phyloP scores from a whole-genome alignment of 1,284 basidiomycete species.

The Naganishia liquefaciens region DNA sequence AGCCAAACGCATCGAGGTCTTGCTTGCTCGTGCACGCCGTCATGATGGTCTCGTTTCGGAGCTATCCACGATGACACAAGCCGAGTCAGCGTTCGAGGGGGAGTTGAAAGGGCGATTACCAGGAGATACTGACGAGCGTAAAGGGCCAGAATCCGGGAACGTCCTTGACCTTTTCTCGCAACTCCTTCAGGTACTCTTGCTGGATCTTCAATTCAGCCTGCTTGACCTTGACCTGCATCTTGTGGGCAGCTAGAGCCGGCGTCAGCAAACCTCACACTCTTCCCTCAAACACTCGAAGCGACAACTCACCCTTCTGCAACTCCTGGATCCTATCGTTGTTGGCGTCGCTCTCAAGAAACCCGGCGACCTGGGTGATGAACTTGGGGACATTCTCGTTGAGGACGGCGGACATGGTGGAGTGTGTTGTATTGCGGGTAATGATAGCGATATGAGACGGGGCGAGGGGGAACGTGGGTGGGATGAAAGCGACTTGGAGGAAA shows the following conservation, averaged over 20 bases:
- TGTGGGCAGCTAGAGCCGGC: background rate
- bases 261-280: background rate
- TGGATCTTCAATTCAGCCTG: constrained; percentile 13
- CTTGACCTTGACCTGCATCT: constrained; percentile 15
- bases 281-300: too few species aligned
- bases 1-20: constrained; percentile 49
- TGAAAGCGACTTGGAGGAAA: background rate
- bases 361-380: constrained; percentile 18
- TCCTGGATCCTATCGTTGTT: constrained; percentile 22
- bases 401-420: constrained; percentile 14
- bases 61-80: constrained; percentile 32
- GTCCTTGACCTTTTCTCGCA: constrained; percentile 22
- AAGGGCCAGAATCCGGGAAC: constrained; percentile 35
- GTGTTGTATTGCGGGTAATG: background rate
- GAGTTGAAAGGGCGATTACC: too few species aligned
- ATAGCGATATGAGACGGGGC: background rate
- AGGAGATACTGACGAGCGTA: constrained; percentile 10
- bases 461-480: background rate
- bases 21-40: constrained; percentile 38
- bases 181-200: constrained; percentile 13
- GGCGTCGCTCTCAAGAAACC: constrained; percentile 26
- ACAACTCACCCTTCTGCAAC: constrained; percentile 29
- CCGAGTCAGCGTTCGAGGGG: background rate
- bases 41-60: constrained; percentile 38
- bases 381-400: constrained; percentile 21